Conservation (phyloP, 805 yeast genomes). For the Wickerhamomyces rabaulensis region DNA sequence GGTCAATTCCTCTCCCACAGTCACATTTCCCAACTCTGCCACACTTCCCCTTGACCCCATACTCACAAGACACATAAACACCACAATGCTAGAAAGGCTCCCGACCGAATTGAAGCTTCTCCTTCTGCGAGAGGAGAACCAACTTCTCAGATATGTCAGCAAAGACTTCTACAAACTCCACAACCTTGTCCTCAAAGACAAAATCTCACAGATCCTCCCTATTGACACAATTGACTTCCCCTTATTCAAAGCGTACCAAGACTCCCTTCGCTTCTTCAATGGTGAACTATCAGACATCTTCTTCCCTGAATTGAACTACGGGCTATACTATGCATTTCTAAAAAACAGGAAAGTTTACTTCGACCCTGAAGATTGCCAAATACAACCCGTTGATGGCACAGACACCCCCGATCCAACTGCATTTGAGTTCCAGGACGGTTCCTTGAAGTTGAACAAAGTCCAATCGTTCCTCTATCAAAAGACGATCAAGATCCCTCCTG, state of each 20-base stretch:
- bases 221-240: background rate
- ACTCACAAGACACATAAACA: background rate
- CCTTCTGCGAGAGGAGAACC: slow-evolving; percentile 28
- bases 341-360: slow-evolving; percentile 50
- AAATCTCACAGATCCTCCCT: slow-evolving; percentile 24
- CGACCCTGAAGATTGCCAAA: slow-evolving; percentile 35
- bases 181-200: slow-evolving; percentile 43
- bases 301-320: slow-evolving; percentile 35
- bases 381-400: slow-evolving; percentile 12
- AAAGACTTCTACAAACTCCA: slow-evolving; percentile 43
- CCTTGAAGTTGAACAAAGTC: slow-evolving; percentile 6
- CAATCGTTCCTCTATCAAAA: slow-evolving; percentile 8
- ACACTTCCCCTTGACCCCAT: too few relatives aligned
- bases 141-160: slow-evolving; percentile 30
- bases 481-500: slow-evolving; percentile 9
- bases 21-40: too few relatives aligned
- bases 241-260: slow-evolving; percentile 1
- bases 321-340: slow-evolving; percentile 43
- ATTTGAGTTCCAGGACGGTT: background rate
- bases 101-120: slow-evolving; percentile 40
- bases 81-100: slow-evolving; percentile 15
- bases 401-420: background rate
- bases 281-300: slow-evolving; percentile 32
- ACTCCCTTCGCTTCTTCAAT: slow-evolving; percentile 27
- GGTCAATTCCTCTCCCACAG: too few relatives aligned